A percentile compares a stretch with the other conserved stretches of the same genome.
These are phyloP conservation scores for Arthonia radiata DNA, from an alignment of 495 filamentous ascomycete genomes.

Conservation along the genomic window DNA sequence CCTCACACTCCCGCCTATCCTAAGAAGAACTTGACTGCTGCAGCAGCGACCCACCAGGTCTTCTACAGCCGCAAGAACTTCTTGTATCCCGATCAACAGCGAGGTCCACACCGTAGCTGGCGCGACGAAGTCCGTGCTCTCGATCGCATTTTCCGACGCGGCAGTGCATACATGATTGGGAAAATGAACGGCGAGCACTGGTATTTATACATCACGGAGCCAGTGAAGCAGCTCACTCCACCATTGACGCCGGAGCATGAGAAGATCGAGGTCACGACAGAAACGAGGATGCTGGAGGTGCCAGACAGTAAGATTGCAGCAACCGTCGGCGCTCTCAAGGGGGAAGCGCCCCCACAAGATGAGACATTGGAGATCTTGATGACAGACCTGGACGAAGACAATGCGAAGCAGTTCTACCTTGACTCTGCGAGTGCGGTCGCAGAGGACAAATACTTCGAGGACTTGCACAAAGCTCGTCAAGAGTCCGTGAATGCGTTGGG, in stretches of 20 bases:
- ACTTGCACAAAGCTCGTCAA: slow-evolving; percentile 30
- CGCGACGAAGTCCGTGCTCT: slow-evolving; percentile 78
- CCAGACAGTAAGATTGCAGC: slow-evolving; percentile 10
- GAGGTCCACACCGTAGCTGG: slow-evolving; percentile 90
- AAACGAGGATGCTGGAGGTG: slow-evolving; percentile 38
- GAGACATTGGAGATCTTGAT: slow-evolving; percentile 96
- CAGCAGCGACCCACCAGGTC: slow-evolving; percentile 75
- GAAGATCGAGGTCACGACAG: slow-evolving; percentile 28
- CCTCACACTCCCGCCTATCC: slow-evolving; percentile 30
- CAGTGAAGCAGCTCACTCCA: slow-evolving; percentile 56
- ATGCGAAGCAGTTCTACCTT: slow-evolving; percentile 91
- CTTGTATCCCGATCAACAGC: slow-evolving; percentile 84
- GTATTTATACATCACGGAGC: slow-evolving; percentile 91
- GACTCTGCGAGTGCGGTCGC: slow-evolving; percentile 80
- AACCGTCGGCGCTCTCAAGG: slow-evolving; percentile 10
- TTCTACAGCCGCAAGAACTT: slow-evolving; percentile 99
- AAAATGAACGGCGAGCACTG: slow-evolving; percentile 99
- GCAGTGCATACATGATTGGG: slow-evolving; percentile 97
- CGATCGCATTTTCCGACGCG: slow-evolving; percentile 69
- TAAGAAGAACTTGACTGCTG: slow-evolving; percentile 32
- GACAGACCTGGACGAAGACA: slow-evolving; percentile 84
- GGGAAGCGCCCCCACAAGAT: slow-evolving; percentile 25
- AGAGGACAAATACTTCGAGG: slow-evolving; percentile 43
- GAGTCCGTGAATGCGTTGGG: slow-evolving; percentile 25
- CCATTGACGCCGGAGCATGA: slow-evolving; percentile 47